Percentiles rank a stretch among this genome's conserved stretches.
Evolutionary conservation across 768 basidiomycete genomes (phyloP).

Genomic region (Bullera alba): DNA sequence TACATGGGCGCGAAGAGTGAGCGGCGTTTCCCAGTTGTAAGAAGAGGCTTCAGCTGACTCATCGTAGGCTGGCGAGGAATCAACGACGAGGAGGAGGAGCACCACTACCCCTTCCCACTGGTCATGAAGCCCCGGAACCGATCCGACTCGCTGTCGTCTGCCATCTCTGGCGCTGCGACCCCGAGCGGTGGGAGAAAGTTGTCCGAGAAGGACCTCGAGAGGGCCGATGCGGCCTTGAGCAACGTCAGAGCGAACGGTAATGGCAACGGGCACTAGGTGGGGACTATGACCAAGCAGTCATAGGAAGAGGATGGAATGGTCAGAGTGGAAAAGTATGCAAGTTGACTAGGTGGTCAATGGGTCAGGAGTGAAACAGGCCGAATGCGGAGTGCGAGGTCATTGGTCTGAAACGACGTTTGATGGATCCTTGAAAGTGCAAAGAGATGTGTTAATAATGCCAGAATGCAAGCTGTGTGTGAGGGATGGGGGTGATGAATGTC

Average conservation of each 20-base stretch:
- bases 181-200: conserved; percentile 82
- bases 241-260: conserved; percentile 29
- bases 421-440: too few relatives aligned
- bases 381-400: too few relatives aligned
- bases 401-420: too few relatives aligned
- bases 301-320: too few relatives aligned
- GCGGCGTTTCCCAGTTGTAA: conserved; percentile 57
- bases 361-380: too few relatives aligned
- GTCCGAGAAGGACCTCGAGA: conserved; percentile 76
- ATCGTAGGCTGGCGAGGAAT: conserved; percentile 47
- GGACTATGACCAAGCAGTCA: too few relatives aligned
- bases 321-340: too few relatives aligned
- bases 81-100: conserved; percentile 65
- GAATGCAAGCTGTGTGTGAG: too few relatives aligned
- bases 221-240: conserved; percentile 76
- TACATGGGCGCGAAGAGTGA: conserved; percentile 57
- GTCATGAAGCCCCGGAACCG: conserved; percentile 47
- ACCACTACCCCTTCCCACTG: conserved; percentile 47
- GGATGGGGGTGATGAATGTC: too few relatives aligned
- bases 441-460: too few relatives aligned
- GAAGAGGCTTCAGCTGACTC: background rate
- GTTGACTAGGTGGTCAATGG: too few relatives aligned
- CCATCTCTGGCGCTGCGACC: conserved; percentile 61
- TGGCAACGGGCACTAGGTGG: conserved; percentile 20
- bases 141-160: conserved; percentile 54